A percentile compares a stretch with the other conserved stretches of the same genome.
phyloP scores from a whole-genome alignment of 1,284 basidiomycete species.

The Rhodotorula sp. region DNA sequence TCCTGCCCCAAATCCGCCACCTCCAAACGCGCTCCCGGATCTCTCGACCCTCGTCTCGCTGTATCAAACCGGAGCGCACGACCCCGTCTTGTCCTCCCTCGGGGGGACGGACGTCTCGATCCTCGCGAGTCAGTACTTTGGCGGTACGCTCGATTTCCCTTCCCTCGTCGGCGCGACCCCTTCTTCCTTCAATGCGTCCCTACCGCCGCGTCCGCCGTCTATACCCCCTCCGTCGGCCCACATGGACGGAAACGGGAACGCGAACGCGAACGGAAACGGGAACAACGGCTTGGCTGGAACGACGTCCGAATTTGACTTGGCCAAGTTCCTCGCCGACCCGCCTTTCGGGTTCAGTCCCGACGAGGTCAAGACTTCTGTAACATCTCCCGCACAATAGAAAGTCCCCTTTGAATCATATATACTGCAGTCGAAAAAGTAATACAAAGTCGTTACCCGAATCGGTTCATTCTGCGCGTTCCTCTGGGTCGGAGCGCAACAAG shows the following conservation, averaged over 20 bases:
- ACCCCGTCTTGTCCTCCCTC: not conserved
- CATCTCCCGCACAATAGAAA: not conserved
- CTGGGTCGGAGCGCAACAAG: too few relatives aligned
- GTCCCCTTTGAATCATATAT: not conserved
- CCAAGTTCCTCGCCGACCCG: conserved; percentile 18
- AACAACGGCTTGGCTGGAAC: not conserved
- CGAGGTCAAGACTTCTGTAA: not conserved
- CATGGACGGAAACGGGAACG: not conserved
- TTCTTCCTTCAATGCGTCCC: not conserved
- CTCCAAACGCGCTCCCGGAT: conserved; percentile 10
- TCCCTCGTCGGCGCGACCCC: not conserved
- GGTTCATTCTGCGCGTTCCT: too few relatives aligned
- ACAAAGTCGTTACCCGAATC: too few relatives aligned
- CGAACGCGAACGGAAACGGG: not conserved
- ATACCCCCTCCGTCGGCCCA: not conserved
- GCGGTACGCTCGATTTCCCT: conserved; percentile 19
- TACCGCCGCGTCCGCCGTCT: not conserved
- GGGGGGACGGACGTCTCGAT: conserved; percentile 12
- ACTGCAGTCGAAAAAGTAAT: not conserved
- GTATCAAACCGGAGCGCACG: conserved; percentile 15
- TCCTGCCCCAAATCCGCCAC: not conserved
- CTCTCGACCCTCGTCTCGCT: conserved; percentile 21
- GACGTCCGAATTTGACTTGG: conserved; percentile 15
- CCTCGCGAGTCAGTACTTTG: conserved; percentile 21
- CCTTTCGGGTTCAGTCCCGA: conserved; percentile 9